phyloP scores from a whole-genome alignment of 441 rosid genomes.

The Pelargonium australe region DNA sequence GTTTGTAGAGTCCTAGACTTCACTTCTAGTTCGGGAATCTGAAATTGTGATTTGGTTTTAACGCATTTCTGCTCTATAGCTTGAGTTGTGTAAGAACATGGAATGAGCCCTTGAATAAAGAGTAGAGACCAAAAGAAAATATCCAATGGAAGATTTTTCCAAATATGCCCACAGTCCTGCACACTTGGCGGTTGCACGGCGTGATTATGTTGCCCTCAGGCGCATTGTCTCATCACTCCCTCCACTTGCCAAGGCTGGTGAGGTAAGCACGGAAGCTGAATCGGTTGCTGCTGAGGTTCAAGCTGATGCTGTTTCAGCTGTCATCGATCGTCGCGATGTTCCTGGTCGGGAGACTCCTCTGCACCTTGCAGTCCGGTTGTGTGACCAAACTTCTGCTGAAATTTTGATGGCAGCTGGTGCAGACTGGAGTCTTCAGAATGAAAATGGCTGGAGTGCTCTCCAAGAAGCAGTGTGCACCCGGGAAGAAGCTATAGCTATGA shows the following conservation, averaged over 20 bases:
- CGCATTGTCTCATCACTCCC: constrained; percentile 56
- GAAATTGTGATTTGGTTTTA: neutral
- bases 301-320: constrained; percentile 72
- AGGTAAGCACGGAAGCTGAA: constrained; percentile 68
- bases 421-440: constrained; percentile 96
- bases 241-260: constrained; percentile 71
- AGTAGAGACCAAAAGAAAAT: constrained; percentile 1
- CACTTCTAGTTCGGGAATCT: constrained; percentile 7
- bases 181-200: constrained; percentile 76
- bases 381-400: constrained; percentile 80
- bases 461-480: constrained; percentile 17
- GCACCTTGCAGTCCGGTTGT: constrained; percentile 81
- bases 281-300: constrained; percentile 64
- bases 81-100: constrained; percentile 20
- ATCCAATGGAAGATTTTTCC: constrained; percentile 65
- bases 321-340: constrained; percentile 85
- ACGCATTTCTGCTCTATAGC: constrained; percentile 7
- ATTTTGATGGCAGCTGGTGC: constrained; percentile 95
- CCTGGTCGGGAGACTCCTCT: constrained; percentile 93
- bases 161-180: constrained; percentile 82
- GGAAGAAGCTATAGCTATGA: constrained; percentile 14
- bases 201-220: constrained; percentile 60
- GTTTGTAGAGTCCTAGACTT: constrained; percentile 15
- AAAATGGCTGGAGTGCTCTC: constrained; percentile 16
- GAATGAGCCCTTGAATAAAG: constrained; percentile 20